A percentile compares a stretch with the other conserved stretches of the same genome.
Conservation (phyloP, 2,329 filamentous ascomycete genomes). For the Simplicillium aogashimaense region DNA sequence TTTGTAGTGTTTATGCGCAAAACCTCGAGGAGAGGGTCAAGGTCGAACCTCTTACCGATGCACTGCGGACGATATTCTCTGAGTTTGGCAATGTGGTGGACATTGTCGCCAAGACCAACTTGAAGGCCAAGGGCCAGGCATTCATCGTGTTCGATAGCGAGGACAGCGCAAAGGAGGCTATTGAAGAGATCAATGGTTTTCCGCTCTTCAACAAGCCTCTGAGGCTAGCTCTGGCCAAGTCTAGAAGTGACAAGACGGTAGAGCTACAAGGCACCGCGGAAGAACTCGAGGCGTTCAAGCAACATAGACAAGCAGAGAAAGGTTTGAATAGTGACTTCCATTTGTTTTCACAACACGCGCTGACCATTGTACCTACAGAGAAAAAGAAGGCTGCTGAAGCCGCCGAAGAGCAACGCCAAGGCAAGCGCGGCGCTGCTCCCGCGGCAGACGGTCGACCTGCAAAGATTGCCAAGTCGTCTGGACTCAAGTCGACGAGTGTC, state of each 20-base stretch:
- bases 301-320: constrained; percentile 77
- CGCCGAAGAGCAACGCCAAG: constrained; percentile 66
- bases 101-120: constrained; percentile 77
- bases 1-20: constrained; percentile 54
- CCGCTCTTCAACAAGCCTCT: constrained; percentile 89
- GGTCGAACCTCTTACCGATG: constrained; percentile 62
- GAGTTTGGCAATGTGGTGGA: constrained; percentile 83
- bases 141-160: constrained; percentile 83
- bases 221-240: constrained; percentile 71
- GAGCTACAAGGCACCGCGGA: constrained; percentile 61
- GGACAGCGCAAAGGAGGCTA: constrained; percentile 70
- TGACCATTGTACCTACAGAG: constrained; percentile 28
- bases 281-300: constrained; percentile 82
- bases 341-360: not conserved
- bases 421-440: constrained; percentile 50
- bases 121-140: constrained; percentile 90
- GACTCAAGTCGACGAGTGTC: constrained; percentile 66
- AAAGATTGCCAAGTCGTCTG: constrained; percentile 51
- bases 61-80: constrained; percentile 69
- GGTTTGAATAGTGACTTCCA: constrained; percentile 38
- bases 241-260: constrained; percentile 80
- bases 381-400: constrained; percentile 76
- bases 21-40: constrained; percentile 94
- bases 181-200: constrained; percentile 87
- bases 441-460: constrained; percentile 45